These are phyloP conservation scores for Aegilops tauschii DNA, from an alignment of 176 grass and related monocot species.

Conservation along the genomic window DNA sequence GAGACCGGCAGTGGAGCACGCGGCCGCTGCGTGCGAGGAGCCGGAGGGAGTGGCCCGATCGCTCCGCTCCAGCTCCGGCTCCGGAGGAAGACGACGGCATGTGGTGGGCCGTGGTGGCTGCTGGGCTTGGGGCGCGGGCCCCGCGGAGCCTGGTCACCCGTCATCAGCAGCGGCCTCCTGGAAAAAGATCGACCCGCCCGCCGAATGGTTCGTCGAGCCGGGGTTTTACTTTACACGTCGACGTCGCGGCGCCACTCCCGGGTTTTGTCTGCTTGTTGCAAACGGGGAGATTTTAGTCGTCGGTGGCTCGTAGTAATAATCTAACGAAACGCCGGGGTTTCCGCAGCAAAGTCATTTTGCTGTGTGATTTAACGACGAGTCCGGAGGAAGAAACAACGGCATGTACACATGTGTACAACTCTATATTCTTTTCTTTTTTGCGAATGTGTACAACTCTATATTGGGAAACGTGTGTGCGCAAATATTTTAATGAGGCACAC, in stretches of 20 bases:
- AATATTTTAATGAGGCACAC: too few relatives aligned
- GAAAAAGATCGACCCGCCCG: too few relatives aligned
- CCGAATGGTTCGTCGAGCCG: background rate
- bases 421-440: too few relatives aligned
- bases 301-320: background rate
- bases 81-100: conserved; percentile 28
- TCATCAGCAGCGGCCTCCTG: background rate
- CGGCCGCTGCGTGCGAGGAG: background rate
- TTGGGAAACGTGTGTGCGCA: background rate
- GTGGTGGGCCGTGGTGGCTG: conserved; percentile 14
- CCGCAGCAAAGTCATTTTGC: background rate
- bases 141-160: conserved; percentile 36
- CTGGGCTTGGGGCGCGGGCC: conserved; percentile 34
- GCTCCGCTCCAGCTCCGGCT: background rate
- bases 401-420: background rate
- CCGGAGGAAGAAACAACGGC: background rate
- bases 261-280: background rate
- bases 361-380: background rate
- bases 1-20: background rate
- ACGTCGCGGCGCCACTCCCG: background rate
- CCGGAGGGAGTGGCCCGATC: background rate
- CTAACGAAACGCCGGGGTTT: background rate
- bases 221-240: background rate
- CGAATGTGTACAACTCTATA: too few relatives aligned
- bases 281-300: background rate